Evolutionary conservation across 2,329 filamentous ascomycete species (phyloP), one percentile per base, ranked within the genome.

Genomic region (Fusarium sacchari): DNA sequence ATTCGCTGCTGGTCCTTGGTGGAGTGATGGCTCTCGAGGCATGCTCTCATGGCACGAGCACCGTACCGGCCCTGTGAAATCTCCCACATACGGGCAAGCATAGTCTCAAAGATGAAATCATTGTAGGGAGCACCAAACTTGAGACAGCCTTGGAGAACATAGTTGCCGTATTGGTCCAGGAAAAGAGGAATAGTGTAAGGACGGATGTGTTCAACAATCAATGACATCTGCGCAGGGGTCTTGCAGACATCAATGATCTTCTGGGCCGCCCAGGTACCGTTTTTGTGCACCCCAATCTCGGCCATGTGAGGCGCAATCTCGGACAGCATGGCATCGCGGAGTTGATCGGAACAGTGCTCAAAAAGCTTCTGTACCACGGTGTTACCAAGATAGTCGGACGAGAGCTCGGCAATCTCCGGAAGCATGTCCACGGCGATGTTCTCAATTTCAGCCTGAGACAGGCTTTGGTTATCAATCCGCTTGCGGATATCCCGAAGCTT

Each of bases 321-420:
- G 20, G 86, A 84, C 65, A 99, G 86, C 96, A 99, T 98, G 64
- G 93, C 92, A 81, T 98, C 95, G 77, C 97, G 95, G 46, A 96
- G 90, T 46, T 91, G 87, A 81, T 98, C 96, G 1, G 94, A 96
- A 85, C 96, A 98, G 84, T 94, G 94, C 82, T 99, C 96, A 80
- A 99, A 99, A 50, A 99, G 87, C 84, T 99, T 99, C 84, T 99
- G 96, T 24, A 99, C 96, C n/a, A 99, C 96, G 0, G 96, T 99
- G 84, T 99, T 99, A 77, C 96, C 96, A 37, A 99, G 89, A 79
- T 99, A 99, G 83, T 99, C 96, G 0, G 96, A 97, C 6, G 96
- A 89, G 30, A 99, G 87, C 83, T 99, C 96, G 8, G 95, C 94
- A 80, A 99, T 96, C 82, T 99, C 96, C 15, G 96, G 94, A 22